Percentiles rank a stretch among this genome's conserved stretches.
Evolutionary conservation across 805 yeast species (phyloP).

Genomic region (Saccharomycopsis fodiens): DNA sequence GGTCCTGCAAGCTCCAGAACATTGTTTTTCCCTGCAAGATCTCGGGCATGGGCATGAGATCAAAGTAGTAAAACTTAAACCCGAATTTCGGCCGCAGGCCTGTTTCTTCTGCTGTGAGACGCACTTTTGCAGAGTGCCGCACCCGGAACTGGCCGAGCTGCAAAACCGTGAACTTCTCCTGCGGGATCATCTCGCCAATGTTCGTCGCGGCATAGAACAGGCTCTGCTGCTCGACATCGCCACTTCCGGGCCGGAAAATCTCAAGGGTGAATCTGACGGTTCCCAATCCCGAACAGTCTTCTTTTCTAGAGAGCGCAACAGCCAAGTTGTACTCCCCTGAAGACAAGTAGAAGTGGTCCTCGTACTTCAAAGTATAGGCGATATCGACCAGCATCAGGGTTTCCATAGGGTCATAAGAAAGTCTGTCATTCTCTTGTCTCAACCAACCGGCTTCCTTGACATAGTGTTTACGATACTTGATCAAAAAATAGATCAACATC

Average conservation of each 20-base stretch:
- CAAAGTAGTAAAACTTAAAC: constrained; percentile 38
- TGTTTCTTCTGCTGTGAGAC: constrained; percentile 41
- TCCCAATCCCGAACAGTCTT: constrained; percentile 38
- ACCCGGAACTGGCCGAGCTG: constrained; percentile 40
- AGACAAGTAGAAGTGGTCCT: constrained; percentile 13
- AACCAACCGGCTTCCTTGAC: constrained; percentile 38
- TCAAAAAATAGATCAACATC: constrained; percentile 43
- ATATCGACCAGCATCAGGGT: constrained; percentile 12
- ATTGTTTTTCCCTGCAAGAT: no score
- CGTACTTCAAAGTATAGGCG: constrained; percentile 14
- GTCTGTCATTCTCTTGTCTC: constrained; percentile 22
- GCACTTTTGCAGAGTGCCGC: background rate
- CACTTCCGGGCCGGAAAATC: constrained; percentile 22
- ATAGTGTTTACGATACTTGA: constrained; percentile 45
- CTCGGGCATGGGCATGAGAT: constrained; percentile 21
- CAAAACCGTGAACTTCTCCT: constrained; percentile 39
- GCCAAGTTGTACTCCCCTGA: constrained; percentile 23
- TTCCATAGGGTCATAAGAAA: constrained; percentile 2
- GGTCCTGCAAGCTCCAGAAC: background rate
- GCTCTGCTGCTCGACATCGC: constrained; percentile 24
- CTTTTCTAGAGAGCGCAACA: constrained; percentile 18
- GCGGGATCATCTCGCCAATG: constrained; percentile 51
- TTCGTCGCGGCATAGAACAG: constrained; percentile 44
- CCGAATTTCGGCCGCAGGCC: constrained; percentile 49
- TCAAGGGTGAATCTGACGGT: constrained; percentile 46